Percentiles rank a stretch among this genome's conserved stretches.
These are phyloP conservation scores for Schoenoplectus tabernaemontani DNA, from an alignment of 202 grass and related monocot genomes.

Conservation along the genomic window DNA sequence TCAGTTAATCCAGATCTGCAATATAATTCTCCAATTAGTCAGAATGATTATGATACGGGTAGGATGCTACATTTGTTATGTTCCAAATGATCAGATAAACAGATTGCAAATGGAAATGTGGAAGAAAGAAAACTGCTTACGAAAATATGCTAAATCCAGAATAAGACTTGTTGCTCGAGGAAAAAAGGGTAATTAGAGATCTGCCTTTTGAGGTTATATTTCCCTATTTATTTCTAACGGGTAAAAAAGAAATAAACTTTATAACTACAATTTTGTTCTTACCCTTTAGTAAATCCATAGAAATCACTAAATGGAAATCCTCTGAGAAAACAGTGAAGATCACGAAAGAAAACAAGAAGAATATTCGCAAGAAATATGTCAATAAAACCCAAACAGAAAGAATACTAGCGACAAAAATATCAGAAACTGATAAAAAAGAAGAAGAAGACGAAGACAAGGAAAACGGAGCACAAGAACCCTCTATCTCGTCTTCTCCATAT, in stretches of 20 bases:
- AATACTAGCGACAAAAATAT: background rate
- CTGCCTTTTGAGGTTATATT: background rate
- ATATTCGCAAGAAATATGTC: background rate
- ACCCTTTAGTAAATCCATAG: background rate
- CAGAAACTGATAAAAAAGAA: background rate
- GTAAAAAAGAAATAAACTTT: background rate
- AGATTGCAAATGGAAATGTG: slow-evolving; percentile 5
- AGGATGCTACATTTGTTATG: slow-evolving; percentile 1
- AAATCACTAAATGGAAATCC: slow-evolving; percentile 1
- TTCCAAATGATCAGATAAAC: background rate
- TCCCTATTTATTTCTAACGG: background rate
- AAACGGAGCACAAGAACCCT: too few species aligned
- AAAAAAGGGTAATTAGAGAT: background rate
- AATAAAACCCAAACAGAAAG: background rate
- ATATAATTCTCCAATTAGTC: slow-evolving; percentile 12
- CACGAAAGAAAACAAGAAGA: background rate
- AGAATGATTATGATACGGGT: background rate
- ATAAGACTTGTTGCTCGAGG: background rate
- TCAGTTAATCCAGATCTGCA: slow-evolving; percentile 40
- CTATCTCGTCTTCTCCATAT: too few species aligned
- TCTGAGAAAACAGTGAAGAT: background rate
- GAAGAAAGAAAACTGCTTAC: background rate
- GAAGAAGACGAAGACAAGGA: background rate
- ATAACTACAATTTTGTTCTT: background rate
- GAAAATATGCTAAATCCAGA: background rate